Evolutionary conservation across 257 asterid species (phyloP).

Genomic region (Solanum pimpinellifolium): DNA sequence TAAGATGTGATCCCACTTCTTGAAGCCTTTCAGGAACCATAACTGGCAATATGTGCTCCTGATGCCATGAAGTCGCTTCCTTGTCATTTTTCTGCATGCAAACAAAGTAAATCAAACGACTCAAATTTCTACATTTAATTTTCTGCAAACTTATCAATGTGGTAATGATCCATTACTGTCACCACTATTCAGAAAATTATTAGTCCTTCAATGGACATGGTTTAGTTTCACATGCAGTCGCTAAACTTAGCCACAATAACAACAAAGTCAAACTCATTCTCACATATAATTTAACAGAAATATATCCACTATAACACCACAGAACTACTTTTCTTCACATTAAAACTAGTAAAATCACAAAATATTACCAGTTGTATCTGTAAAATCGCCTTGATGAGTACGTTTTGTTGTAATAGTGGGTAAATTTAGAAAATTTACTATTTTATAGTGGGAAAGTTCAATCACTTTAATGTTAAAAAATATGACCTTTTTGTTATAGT

Average conservation of each 20-base stretch:
- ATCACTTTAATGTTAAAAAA: not conserved
- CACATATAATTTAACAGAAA: not conserved
- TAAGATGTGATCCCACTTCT: slow-evolving; percentile 62
- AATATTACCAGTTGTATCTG: not conserved
- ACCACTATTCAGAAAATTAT: not conserved
- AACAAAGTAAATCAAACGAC: not conserved
- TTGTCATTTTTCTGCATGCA: slow-evolving; percentile 42
- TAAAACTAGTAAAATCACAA: not conserved
- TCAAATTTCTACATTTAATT: not conserved
- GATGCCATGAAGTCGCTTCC: slow-evolving; percentile 54
- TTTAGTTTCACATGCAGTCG: not conserved
- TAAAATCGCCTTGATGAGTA: not conserved
- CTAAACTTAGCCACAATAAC: not conserved
- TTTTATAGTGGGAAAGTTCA: not conserved
- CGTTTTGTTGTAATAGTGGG: not conserved
- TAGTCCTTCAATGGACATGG: not conserved
- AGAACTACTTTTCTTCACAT: not conserved
- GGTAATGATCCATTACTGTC: not conserved
- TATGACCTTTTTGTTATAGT: not conserved
- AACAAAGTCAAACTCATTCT: not conserved
- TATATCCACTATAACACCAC: not conserved
- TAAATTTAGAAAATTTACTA: not conserved
- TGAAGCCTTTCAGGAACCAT: slow-evolving; percentile 90
- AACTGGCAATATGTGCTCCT: slow-evolving; percentile 80
- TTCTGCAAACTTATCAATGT: not conserved